Base-by-base conservation (phyloP, 495 filamentous ascomycete species). In the Terfezia claveryi region DNA sequence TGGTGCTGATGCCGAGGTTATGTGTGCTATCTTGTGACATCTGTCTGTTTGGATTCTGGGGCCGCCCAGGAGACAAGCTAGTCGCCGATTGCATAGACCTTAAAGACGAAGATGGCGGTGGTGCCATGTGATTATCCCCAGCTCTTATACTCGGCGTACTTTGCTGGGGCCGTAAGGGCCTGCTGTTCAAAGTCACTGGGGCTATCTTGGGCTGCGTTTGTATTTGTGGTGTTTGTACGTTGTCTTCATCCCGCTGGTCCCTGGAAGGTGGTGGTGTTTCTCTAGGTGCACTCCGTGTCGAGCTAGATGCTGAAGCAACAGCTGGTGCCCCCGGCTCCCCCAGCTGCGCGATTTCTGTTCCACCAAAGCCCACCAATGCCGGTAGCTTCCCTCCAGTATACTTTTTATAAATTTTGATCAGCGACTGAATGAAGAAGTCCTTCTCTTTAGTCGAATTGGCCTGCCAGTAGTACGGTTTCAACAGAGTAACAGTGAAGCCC, bases 381-480 rank as follows among this genome's bases (percentile, higher is more conserved):
- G 91, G 91, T 23, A 81, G 68, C 56, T 78, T 83, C 10, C 92
- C 91, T 27, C 84, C 83, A 10, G 92, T 96, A 64, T 95, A 98
- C 64, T 95, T 96, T 56, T 77, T 81, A 66, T 82, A 98, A 38
- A 98, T 94, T 69, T 95, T 96, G 57, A 95, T 76, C 58, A 95
- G 67, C 63, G 86, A 93, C 27, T 81, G 83, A 63, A 96, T 92
- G 67, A 98, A 98, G 69, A 94, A 96, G 55, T 93, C 87, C 72
- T 95, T 96, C 68, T 96, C 91, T 70, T 93, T 94, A 50, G 81
- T 74, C 11, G 81, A 88, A 38, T 80, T 76, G 16, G 92, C 87
- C 69, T 91, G 81, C 91, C 91, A 98, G 67, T 93, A 96, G 66
- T 98, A 98, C 0, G 87, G 83, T 67, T 98, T 98, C 10, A 83